Evolutionary conservation across 805 yeast genomes (phyloP).

Genomic region (Tetrapisispora iriomotensis): DNA sequence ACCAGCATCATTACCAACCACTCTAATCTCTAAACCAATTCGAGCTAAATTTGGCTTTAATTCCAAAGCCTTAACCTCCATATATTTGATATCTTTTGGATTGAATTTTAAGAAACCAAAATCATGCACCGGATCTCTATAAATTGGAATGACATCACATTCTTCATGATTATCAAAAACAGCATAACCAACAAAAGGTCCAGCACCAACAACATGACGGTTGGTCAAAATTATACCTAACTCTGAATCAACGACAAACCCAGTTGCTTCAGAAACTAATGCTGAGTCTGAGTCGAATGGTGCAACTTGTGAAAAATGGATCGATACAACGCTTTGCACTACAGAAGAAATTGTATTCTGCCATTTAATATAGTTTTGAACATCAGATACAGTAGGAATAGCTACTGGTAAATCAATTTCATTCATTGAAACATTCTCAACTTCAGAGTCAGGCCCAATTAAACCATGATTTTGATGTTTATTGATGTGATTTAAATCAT

Average conservation of each 20-base stretch:
- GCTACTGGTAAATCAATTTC: background rate
- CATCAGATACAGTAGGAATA: background rate
- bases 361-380: slow-evolving; percentile 45
- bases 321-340: slow-evolving; percentile 77
- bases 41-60: slow-evolving; percentile 74
- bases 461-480: background rate
- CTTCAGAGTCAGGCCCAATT: background rate
- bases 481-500: background rate
- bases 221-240: slow-evolving; percentile 81
- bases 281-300: slow-evolving; percentile 81
- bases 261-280: slow-evolving; percentile 83
- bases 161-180: slow-evolving; percentile 94
- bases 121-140: slow-evolving; percentile 92
- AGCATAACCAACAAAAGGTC: slow-evolving; percentile 86
- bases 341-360: slow-evolving; percentile 71
- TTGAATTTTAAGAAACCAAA: slow-evolving; percentile 81
- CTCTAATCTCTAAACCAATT: slow-evolving; percentile 90
- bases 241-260: slow-evolving; percentile 80
- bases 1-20: slow-evolving; percentile 94
- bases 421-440: background rate
- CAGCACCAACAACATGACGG: slow-evolving; percentile 92
- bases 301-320: slow-evolving; percentile 79
- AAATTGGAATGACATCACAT: slow-evolving; percentile 73
- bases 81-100: slow-evolving; percentile 61
- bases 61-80: slow-evolving; percentile 55